These are phyloP conservation scores for Aureobasidium mangrovei DNA, from an alignment of 2,329 filamentous ascomycete species.

Conservation along the genomic window DNA sequence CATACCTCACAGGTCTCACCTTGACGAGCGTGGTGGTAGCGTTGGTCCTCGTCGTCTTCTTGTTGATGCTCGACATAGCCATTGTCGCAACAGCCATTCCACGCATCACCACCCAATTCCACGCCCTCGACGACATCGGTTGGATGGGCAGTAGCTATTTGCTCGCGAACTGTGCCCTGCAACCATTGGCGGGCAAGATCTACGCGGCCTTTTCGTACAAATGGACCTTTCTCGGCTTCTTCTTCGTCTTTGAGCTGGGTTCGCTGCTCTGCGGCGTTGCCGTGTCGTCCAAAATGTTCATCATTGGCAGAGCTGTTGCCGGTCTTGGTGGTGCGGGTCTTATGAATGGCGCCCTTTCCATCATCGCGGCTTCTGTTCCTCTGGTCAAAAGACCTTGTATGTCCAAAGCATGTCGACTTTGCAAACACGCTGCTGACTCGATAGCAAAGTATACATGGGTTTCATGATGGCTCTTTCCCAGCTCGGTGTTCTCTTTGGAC, in stretches of 20 bases:
- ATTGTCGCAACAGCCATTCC: slow-evolving; percentile 34
- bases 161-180: slow-evolving; percentile 33
- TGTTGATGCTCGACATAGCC: slow-evolving; percentile 29
- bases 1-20: slow-evolving; percentile 28
- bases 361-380: slow-evolving; percentile 40
- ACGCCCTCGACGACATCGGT: slow-evolving; percentile 31
- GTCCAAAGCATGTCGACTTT: slow-evolving; percentile 18
- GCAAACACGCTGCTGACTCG: slow-evolving; percentile 16
- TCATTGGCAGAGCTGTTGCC: slow-evolving; percentile 46
- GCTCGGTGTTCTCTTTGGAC: slow-evolving; percentile 33
- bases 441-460: slow-evolving; percentile 29
- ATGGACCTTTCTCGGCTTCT: slow-evolving; percentile 41
- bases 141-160: slow-evolving; percentile 37
- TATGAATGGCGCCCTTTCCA: slow-evolving; percentile 36
- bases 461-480: slow-evolving; percentile 31
- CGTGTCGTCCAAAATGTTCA: slow-evolving; percentile 43
- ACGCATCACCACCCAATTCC: slow-evolving; percentile 33
- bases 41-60: slow-evolving; percentile 14
- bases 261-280: slow-evolving; percentile 46
- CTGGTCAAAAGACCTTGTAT: slow-evolving; percentile 34
- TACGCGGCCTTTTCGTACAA: slow-evolving; percentile 47
- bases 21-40: slow-evolving; percentile 22
- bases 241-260: slow-evolving; percentile 43
- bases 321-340: slow-evolving; percentile 46
- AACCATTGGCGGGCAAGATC: slow-evolving; percentile 45